phyloP scores from a whole-genome alignment of 192 early-diverging fungal species.

The Backusella parvicylindrica region DNA sequence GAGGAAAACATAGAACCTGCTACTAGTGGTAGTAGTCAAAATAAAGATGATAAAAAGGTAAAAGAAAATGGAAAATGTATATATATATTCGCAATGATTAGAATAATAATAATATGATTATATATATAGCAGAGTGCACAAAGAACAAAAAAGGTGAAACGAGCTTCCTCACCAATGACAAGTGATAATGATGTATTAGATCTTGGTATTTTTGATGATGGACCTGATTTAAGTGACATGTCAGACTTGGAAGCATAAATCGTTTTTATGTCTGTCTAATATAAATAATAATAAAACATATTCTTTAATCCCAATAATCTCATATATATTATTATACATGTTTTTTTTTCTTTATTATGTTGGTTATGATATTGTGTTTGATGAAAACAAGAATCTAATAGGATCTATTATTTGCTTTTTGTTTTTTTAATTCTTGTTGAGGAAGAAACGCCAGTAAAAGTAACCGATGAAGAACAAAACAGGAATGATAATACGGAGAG shows the following conservation, averaged over 20 bases:
- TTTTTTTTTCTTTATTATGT: background rate
- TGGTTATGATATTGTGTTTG: background rate
- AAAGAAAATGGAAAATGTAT: too few relatives aligned
- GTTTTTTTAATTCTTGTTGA: background rate
- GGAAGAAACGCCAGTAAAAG: conserved; percentile 32
- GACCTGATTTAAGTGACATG: conserved; percentile 31
- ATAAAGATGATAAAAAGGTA: background rate
- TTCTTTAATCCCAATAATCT: background rate
- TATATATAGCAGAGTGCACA: background rate
- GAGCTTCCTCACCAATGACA: background rate
- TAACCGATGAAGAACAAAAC: conserved; percentile 20
- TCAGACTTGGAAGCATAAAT: conserved; percentile 17
- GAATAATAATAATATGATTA: background rate
- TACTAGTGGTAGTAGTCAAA: background rate
- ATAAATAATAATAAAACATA: background rate
- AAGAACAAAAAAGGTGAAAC: background rate
- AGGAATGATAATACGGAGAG: conserved; percentile 30
- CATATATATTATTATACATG: background rate
- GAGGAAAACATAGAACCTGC: background rate
- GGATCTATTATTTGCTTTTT: background rate
- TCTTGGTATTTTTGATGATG: conserved; percentile 28
- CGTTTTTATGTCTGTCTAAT: background rate
- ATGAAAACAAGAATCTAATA: background rate
- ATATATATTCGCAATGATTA: too few relatives aligned
- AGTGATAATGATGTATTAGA: conserved; percentile 14